Base-by-base conservation (phyloP, 2,329 filamentous ascomycete species). In the Calonectria hawksworthii region DNA sequence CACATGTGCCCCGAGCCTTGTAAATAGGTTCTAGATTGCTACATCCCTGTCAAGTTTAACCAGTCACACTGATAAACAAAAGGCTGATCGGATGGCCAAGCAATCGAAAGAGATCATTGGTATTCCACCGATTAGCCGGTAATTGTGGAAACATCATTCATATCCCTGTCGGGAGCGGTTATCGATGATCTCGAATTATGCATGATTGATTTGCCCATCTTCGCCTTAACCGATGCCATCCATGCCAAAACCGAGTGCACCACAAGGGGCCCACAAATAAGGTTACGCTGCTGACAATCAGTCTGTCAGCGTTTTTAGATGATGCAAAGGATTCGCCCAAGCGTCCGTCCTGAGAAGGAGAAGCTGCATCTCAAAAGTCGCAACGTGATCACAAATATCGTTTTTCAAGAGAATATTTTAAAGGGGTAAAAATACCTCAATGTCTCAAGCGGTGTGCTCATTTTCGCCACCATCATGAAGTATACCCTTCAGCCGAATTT, bases 171-270 rank as follows among this genome's bases (percentile, higher is more conserved):
- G 7, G 10, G 56, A 36, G 14, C 23, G 23, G 56, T 26, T 36
- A 63, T 63, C 56, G 56, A 56, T 34, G 52, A 63, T 63, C 56
- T 63, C n/a, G 34, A 63, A 63, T 41, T 63, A 41, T 63, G 56
- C 56, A 63, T 28, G 56, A 63, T 41, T 41, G 36, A 63, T 38
- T 63, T 38, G 26, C 30, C 23, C n/a, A 38, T 63, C 56, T 41
- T 63, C 23, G 18, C 36, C 11, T 63, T 30, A 63, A 63, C 34
- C 56, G 56, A 63, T 63, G 36, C 56, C 34, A 63, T 38, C 56
- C 34, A 63, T 63, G 34, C 56, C n/a, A 34, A 61, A 61, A 38
- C 32, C 34, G n/a, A 63, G 23, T 10, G 36, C 34, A 63, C 34
- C 23, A 23, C 34, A 63, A n/a, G 3, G 34, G 56, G 14, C 28